Base-by-base conservation (phyloP, 2,329 filamentous ascomycete species). In the Sporothrix dimorphospora region DNA sequence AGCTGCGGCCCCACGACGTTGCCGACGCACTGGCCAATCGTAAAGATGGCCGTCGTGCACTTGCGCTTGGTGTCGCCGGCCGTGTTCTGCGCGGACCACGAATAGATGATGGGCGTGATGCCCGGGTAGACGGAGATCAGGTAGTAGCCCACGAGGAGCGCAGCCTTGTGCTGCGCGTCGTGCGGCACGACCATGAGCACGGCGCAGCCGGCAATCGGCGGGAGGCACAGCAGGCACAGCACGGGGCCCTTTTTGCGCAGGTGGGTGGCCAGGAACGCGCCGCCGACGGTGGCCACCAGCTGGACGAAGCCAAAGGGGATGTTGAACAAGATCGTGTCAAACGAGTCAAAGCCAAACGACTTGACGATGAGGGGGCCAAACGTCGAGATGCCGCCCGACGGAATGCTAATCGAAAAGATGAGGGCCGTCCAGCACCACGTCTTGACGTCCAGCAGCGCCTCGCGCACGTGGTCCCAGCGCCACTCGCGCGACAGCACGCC, bases 51-150 rank as follows among this genome's bases (percentile, higher is more conserved):
- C 0, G 89, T 91, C 0, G 87, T 90, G n/a, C 87, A 85, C 77
- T 92, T 92, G 75, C 88, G 87, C 80, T 92, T 92, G 0, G 90
- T 92, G 77, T 92, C 89, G 1, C 90, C 90, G 0, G 87, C 90
- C 0, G 90, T 90, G 74, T 91, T 90, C 73, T 88, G 87, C 1
- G 86, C 83, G 1, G 86, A 87, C 87, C 87, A 90, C 0, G 86
- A 86, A 74, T 88, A 90, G 53, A 90, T 86, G 40, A 90, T 79
- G 0, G 88, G 89, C 3, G 89, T 85, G 69, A 78, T 80, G 53
- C 74, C 74, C 5, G 74, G 74, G 69, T 75, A 75, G n/a, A 75
- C 61, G 24, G 74, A 74, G 27, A 74, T 74, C 30, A 74, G 57
- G 66, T 75, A 74, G 69, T 75, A 74, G 67, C 71, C 71, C 8